Base-by-base conservation (phyloP, 352 stramenopile genomes). In the Phytophthora uliginosa region DNA sequence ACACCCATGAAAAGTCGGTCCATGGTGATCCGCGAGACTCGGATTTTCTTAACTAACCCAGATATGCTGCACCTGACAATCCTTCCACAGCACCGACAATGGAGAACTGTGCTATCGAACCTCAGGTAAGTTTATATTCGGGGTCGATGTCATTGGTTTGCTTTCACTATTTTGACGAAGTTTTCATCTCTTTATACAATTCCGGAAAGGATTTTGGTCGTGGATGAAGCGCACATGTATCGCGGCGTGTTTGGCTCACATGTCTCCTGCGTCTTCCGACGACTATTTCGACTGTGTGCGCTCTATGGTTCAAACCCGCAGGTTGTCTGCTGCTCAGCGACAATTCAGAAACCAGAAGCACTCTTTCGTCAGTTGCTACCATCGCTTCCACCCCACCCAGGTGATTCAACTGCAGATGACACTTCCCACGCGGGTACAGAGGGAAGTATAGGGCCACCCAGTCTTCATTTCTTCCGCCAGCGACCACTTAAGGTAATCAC, bases 31-130 rank as follows among this genome's bases (percentile, higher is more conserved):
- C 78, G 81, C 12, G 82, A 97, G 22, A 91, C 91, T 10, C 93
- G 98, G 51, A 90, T 99, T 45, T 97, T 99, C 58, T 80, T 99
- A n/a, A 99, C 97, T 5, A 99, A 99, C 80, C 98, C 98, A 31
- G 98, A 99, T 76, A 99, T 99, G 72, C 84, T 99, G 17, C 98
- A 99, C 77, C 86, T 98, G 15, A 94, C 93, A n/a, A 97, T 99
- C 28, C 75, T 99, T 15, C 95, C 97, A 2, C 85, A 97, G n/a
- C 95, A 99, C 79, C 83, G 82, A 17, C 74, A 92, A 34, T 99
- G 98, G 89, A 81, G 85, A 59, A 73, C 76, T 6, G 82, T 99
- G 47, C 79, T 99, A 17, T 74, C 72, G n/a, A 88, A 94, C 56
- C 71, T 99, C n/a, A 82, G 85, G 72, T 99, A 89, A 79, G 57